Conservation (phyloP, 192 early-diverging fungal genomes). For the Tieghemiomyces parasiticus region DNA sequence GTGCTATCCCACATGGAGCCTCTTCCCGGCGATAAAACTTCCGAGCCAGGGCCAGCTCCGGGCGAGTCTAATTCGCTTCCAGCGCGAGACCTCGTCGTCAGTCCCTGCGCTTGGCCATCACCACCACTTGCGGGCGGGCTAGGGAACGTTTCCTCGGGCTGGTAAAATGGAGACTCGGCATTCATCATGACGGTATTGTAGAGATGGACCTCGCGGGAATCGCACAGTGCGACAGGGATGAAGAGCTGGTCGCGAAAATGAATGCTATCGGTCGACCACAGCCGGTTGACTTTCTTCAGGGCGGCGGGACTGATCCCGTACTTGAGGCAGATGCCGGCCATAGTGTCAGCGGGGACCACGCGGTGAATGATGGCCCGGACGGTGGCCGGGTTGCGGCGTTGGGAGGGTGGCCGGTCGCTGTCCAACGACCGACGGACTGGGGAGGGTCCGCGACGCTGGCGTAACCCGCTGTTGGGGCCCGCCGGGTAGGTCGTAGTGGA, state of each 20-base stretch:
- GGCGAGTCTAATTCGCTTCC: too few species aligned
- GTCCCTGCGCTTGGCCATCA: too few species aligned
- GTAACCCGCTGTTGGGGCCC: neutral
- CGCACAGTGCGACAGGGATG: constrained; percentile 18
- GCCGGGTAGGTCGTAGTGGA: neutral
- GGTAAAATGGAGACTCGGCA: constrained; percentile 9
- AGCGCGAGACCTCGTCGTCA: too few species aligned
- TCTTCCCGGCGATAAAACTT: too few species aligned
- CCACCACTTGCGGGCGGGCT: too few species aligned
- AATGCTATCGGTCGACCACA: constrained; percentile 37
- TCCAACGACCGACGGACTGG: neutral
- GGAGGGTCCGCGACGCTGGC: neutral
- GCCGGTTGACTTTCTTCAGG: constrained; percentile 27
- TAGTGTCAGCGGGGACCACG: constrained; percentile 22
- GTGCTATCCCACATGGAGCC: too few species aligned
- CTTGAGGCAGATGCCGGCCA: constrained; percentile 30
- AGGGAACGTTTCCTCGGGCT: too few species aligned
- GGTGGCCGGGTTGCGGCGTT: neutral
- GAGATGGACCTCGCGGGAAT: constrained; percentile 10
- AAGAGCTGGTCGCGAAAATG: constrained; percentile 31
- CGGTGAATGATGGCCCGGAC: constrained; percentile 22
- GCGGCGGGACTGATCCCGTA: constrained; percentile 30
- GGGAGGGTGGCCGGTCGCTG: neutral
- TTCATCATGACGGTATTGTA: constrained; percentile 12
- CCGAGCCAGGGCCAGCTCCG: too few species aligned